These are phyloP conservation scores for Zalaria obscura DNA, from an alignment of 2,329 filamentous ascomycete species.

Conservation along the genomic window DNA sequence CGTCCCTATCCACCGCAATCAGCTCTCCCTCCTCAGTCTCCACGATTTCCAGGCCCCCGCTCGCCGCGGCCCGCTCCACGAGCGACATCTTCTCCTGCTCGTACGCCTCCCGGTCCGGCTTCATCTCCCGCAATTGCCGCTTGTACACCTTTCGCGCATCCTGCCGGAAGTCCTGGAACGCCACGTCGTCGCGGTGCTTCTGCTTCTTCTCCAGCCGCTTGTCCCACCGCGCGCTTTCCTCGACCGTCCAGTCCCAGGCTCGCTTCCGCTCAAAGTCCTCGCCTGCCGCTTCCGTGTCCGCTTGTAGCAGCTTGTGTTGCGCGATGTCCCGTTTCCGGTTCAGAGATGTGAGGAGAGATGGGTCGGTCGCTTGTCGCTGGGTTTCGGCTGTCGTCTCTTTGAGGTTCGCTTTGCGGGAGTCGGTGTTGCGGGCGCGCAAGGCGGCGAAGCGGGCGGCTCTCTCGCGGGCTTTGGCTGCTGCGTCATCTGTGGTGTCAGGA, in stretches of 20 bases:
- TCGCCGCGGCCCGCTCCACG: constrained; percentile 70
- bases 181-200: constrained; percentile 66
- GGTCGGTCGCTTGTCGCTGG: constrained; percentile 64
- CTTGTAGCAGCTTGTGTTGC: constrained; percentile 83
- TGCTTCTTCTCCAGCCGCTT: constrained; percentile 76
- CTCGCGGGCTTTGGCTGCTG: constrained; percentile 37
- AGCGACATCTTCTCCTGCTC: constrained; percentile 73
- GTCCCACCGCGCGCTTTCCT: constrained; percentile 92
- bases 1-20: constrained; percentile 83
- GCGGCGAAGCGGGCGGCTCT: constrained; percentile 75
- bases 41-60: constrained; percentile 78
- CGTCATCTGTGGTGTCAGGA: not conserved
- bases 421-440: constrained; percentile 54
- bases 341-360: constrained; percentile 61
- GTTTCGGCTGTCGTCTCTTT: constrained; percentile 75
- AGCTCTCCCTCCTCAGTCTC: constrained; percentile 93
- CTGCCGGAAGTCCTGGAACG: constrained; percentile 77
- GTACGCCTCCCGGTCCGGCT: constrained; percentile 70
- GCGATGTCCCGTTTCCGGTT: constrained; percentile 77
- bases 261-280: constrained; percentile 96
- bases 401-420: constrained; percentile 54
- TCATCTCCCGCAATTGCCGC: constrained; percentile 66
- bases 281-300: constrained; percentile 69
- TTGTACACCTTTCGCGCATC: constrained; percentile 92
- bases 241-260: constrained; percentile 96